phyloP scores from a whole-genome alignment of 83 land plant genomes.

The Larix sibirica region DNA sequence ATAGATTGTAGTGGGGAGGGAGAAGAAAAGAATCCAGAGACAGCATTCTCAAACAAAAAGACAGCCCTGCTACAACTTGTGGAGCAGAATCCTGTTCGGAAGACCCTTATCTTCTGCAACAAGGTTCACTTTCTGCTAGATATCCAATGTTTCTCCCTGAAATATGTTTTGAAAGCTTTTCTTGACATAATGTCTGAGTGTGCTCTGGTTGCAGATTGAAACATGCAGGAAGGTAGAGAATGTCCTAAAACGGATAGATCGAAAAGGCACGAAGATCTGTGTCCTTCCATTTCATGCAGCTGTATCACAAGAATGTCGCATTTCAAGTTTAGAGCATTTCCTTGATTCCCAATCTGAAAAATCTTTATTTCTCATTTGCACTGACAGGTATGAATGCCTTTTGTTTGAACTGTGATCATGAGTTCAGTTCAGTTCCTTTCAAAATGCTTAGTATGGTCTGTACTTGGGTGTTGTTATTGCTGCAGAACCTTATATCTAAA shows the following conservation, averaged over 20 bases:
- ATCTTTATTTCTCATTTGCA: conserved; percentile 79
- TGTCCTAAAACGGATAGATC: conserved; percentile 70
- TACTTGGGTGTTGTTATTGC: not conserved
- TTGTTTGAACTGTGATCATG: conserved; percentile 8
- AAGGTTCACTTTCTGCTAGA: conserved; percentile 46
- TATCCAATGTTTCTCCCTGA: not conserved
- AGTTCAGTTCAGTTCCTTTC: not conserved
- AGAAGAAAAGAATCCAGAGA: conserved; percentile 76
- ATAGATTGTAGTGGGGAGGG: conserved; percentile 97
- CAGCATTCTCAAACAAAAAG: conserved; percentile 88
- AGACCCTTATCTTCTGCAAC: conserved; percentile 93
- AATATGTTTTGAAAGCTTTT: not conserved
- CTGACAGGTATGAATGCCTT: conserved; percentile 74
- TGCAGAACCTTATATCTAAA: not conserved
- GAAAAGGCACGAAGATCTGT: conserved; percentile 46
- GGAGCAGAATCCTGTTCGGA: conserved; percentile 73
- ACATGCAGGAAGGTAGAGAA: conserved; percentile 98
- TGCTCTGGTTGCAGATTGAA: conserved; percentile 71
- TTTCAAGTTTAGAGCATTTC: conserved; percentile 79
- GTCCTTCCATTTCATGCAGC: conserved; percentile 96
- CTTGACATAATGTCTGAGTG: not conserved
- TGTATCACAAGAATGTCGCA: conserved; percentile 67
- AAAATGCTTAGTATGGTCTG: not conserved
- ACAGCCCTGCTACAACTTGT: conserved; percentile 70
- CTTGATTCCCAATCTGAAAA: conserved; percentile 41